These are phyloP conservation scores for Astrocystis sublimbata DNA, from an alignment of 495 filamentous ascomycete genomes.

Conservation along the genomic window DNA sequence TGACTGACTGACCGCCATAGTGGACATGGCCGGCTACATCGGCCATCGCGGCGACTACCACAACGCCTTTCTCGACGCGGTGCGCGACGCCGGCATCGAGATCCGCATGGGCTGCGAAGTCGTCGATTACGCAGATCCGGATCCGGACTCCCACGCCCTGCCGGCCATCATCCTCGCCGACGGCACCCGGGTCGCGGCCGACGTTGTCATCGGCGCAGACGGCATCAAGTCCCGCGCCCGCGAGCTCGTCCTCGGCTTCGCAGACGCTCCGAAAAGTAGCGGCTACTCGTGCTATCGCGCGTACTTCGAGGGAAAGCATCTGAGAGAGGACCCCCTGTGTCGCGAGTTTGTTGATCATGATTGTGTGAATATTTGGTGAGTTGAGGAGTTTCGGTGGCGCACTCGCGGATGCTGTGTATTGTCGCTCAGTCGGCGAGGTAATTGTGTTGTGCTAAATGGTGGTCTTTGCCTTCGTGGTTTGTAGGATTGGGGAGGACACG, in stretches of 20 bases:
- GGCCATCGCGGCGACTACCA: slow-evolving; percentile 56
- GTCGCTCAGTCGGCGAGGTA: no score
- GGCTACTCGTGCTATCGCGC: slow-evolving; percentile 53
- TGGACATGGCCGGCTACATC: slow-evolving; percentile 60
- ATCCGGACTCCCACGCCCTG: slow-evolving; percentile 14
- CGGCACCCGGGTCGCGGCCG: slow-evolving; percentile 31
- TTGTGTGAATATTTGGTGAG: slow-evolving; percentile 55
- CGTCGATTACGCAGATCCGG: slow-evolving; percentile 45
- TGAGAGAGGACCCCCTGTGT: slow-evolving; percentile 46
- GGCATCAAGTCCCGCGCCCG: slow-evolving; percentile 51
- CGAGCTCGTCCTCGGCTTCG: slow-evolving; percentile 47
- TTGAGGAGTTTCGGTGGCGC: no score
- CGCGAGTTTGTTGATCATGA: slow-evolving; percentile 49
- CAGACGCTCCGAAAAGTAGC: slow-evolving; percentile 48
- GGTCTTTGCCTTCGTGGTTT: not conserved
- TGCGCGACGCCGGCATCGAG: slow-evolving; percentile 47
- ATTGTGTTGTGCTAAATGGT: not conserved
- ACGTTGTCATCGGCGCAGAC: slow-evolving; percentile 39
- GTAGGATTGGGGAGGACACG: slow-evolving; percentile 50
- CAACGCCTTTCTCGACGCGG: slow-evolving; percentile 51
- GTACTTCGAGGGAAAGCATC: slow-evolving; percentile 46
- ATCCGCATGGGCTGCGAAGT: slow-evolving; percentile 53
- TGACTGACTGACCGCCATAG: no score
- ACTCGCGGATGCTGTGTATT: no score
- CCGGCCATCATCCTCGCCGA: slow-evolving; percentile 45